Evolutionary conservation across 495 filamentous ascomycete species (phyloP).

Genomic region (Zalerion maritima): DNA sequence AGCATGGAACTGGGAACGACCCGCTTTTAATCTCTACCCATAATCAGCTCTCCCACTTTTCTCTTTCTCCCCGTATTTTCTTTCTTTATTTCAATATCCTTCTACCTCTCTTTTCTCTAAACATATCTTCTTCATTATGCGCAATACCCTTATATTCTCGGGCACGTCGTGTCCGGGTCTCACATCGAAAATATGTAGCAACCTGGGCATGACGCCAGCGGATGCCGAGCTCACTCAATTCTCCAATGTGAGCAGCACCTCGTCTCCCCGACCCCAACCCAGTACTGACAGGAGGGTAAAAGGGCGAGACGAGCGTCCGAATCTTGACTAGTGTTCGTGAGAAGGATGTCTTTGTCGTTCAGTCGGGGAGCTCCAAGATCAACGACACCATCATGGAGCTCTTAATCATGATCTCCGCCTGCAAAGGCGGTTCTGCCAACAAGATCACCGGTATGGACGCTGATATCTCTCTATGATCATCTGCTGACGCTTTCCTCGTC

Average conservation of each 20-base stretch:
- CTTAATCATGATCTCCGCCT: slow-evolving; percentile 95
- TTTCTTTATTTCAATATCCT: no score
- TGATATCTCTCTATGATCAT: neutral
- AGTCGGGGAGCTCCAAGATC: slow-evolving; percentile 91
- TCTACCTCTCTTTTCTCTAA: slow-evolving; percentile 9
- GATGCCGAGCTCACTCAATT: slow-evolving; percentile 45
- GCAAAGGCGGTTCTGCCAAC: slow-evolving; percentile 93
- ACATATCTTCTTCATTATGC: slow-evolving; percentile 25
- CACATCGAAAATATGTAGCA: slow-evolving; percentile 43
- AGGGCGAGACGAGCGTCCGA: slow-evolving; percentile 93
- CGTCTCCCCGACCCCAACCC: slow-evolving; percentile 4
- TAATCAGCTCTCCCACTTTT: no score
- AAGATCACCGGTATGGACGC: slow-evolving; percentile 71
- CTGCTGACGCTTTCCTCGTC: slow-evolving; percentile 6
- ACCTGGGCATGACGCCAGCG: slow-evolving; percentile 41
- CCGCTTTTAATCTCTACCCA: no score
- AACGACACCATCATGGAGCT: slow-evolving; percentile 99
- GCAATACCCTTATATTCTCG: slow-evolving; percentile 42
- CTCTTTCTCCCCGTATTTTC: no score
- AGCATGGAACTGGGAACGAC: no score
- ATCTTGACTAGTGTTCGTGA: slow-evolving; percentile 89
- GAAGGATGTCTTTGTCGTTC: slow-evolving; percentile 97
- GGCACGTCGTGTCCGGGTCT: slow-evolving; percentile 42
- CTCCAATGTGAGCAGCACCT: slow-evolving; percentile 33
- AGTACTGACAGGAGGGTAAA: slow-evolving; percentile 52